Conservation (phyloP, 495 filamentous ascomycete genomes). For the Astrothelium macrocarpum region DNA sequence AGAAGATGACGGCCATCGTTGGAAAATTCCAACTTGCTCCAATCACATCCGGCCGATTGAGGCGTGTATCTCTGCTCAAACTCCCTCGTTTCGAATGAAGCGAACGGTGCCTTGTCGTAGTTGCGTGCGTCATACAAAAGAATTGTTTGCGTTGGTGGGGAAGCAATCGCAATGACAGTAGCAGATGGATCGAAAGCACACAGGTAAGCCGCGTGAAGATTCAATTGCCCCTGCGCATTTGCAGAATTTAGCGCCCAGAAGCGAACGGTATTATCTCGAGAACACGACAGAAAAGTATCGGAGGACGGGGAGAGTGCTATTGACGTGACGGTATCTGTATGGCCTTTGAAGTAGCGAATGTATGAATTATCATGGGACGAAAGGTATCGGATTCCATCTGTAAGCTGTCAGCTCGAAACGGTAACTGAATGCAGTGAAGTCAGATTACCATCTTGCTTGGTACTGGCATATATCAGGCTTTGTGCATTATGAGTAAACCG, state of each 20-base stretch:
- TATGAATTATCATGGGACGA: conserved; percentile 91
- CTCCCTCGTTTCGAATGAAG: conserved; percentile 66
- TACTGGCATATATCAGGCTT: conserved; percentile 88
- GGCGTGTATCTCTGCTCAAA: conserved; percentile 47
- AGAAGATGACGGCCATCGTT: conserved; percentile 88
- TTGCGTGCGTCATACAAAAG: conserved; percentile 90
- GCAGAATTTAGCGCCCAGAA: conserved; percentile 74
- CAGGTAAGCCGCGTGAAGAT: conserved; percentile 67
- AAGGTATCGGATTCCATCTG: conserved; percentile 80
- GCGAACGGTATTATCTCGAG: conserved; percentile 75
- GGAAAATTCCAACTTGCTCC: conserved; percentile 84
- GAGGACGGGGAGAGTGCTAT: conserved; percentile 62
- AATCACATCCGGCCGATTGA: conserved; percentile 44
- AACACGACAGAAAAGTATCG: conserved; percentile 87
- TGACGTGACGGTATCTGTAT: conserved; percentile 70
- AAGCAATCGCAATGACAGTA: conserved; percentile 81
- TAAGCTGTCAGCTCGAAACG: conserved; percentile 5
- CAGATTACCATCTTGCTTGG: conserved; percentile 69
- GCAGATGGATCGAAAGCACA: conserved; percentile 82
- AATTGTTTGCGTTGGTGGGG: conserved; percentile 62
- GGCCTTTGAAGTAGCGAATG: conserved; percentile 88
- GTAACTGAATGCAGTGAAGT: background rate
- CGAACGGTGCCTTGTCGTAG: conserved; percentile 82
- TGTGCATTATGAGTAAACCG: conserved; percentile 85
- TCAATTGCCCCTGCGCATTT: conserved; percentile 64